Evolutionary conservation across 2,329 filamentous ascomycete species (phyloP).

Genomic region (Grosmannia serpens): DNA sequence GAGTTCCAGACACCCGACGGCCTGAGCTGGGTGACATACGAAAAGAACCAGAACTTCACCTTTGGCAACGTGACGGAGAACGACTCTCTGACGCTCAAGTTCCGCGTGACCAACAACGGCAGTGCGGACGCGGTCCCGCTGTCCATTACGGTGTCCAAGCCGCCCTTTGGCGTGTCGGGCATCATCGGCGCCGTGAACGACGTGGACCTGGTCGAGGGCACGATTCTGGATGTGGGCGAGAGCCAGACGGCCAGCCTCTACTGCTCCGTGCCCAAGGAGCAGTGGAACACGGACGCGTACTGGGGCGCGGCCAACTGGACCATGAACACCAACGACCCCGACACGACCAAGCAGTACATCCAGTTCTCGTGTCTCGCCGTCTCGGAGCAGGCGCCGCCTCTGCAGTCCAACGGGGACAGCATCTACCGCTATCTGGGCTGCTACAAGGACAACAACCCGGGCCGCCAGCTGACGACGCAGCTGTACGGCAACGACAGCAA

Average conservation of each 20-base stretch:
- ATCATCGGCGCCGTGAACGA: constrained; percentile 43
- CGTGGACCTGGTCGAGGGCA: constrained; percentile 47
- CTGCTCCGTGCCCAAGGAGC: constrained; percentile 43
- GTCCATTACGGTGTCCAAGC: constrained; percentile 48
- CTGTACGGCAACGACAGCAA: constrained; percentile 28
- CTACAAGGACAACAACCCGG: constrained; percentile 44
- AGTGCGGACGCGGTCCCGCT: constrained; percentile 36
- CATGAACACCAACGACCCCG: constrained; percentile 44
- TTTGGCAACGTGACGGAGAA: constrained; percentile 47
- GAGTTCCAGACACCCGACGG: constrained; percentile 44
- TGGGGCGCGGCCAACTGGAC: constrained; percentile 39
- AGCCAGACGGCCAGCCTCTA: constrained; percentile 40
- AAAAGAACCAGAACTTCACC: constrained; percentile 30
- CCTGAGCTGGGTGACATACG: constrained; percentile 36
- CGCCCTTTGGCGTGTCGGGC: constrained; percentile 42
- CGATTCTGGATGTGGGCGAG: constrained; percentile 33
- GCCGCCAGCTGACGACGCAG: constrained; percentile 34
- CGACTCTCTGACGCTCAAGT: constrained; percentile 30
- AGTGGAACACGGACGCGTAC: constrained; percentile 44
- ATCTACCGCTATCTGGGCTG: constrained; percentile 43
- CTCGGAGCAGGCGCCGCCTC: constrained; percentile 39
- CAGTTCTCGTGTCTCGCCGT: constrained; percentile 40
- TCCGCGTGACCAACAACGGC: constrained; percentile 44
- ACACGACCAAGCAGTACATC: constrained; percentile 38
- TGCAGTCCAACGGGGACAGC: constrained; percentile 30